Conservation (phyloP, 352 stramenopile genomes). For the Albugo candida region DNA sequence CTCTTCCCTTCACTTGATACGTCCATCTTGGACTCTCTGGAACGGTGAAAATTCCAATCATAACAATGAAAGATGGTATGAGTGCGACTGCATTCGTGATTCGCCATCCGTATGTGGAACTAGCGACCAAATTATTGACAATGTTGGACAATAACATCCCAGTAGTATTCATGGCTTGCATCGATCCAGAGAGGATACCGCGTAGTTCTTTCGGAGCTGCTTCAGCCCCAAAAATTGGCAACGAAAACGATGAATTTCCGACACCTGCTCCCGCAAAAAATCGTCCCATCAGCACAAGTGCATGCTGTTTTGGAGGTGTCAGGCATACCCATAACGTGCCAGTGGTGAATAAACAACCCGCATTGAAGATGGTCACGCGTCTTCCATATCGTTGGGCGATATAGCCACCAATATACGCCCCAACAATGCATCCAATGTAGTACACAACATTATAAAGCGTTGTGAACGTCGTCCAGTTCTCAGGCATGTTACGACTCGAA, state of each 20-base stretch:
- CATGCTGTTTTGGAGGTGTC: slow-evolving; percentile 12
- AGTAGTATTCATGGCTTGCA: slow-evolving; percentile 13
- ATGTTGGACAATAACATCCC: slow-evolving; percentile 15
- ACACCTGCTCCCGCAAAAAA: slow-evolving; percentile 16
- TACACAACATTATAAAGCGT: slow-evolving; percentile 16
- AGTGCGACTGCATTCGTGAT: slow-evolving; percentile 15
- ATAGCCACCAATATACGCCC: slow-evolving; percentile 11
- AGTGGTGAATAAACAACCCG: slow-evolving; percentile 14
- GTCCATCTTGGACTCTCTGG: slow-evolving; percentile 19
- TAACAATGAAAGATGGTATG: slow-evolving; percentile 17
- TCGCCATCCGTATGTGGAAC: slow-evolving; percentile 13
- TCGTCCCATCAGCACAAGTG: slow-evolving; percentile 8
- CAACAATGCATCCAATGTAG: slow-evolving; percentile 19
- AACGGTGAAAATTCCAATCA: slow-evolving; percentile 19
- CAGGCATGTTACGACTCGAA: slow-evolving; percentile 10
- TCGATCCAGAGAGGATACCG: slow-evolving; percentile 14
- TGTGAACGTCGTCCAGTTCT: slow-evolving; percentile 17
- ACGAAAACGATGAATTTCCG: slow-evolving; percentile 18
- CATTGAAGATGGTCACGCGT: slow-evolving; percentile 14
- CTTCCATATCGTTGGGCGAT: slow-evolving; percentile 16
- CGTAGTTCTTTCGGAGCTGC: slow-evolving; percentile 22
- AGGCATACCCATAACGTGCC: slow-evolving; percentile 21
- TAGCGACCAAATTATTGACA: slow-evolving; percentile 20
- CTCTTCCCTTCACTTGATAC: slow-evolving; percentile 11
- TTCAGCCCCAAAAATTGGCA: slow-evolving; percentile 19